Base-by-base conservation (phyloP, 2,329 filamentous ascomycete species). In the Ambrosiella xylebori region DNA sequence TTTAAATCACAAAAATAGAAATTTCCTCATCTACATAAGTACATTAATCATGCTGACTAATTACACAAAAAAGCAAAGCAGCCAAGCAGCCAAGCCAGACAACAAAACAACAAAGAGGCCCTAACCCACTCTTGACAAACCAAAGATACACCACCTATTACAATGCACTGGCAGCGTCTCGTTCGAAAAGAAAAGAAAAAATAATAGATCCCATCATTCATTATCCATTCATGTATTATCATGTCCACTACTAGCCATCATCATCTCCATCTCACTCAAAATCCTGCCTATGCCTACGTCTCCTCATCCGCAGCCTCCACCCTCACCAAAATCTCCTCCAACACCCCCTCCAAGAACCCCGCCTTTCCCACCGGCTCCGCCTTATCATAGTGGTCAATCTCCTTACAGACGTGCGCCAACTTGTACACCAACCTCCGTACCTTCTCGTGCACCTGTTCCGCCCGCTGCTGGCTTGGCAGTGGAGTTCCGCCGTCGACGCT, bases 291-390 rank as follows among this genome's bases (percentile, higher is more conserved):
- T 11, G 19, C 19, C 37, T 56, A 27, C 11, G 81, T 79, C n/a
- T 81, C 79, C 64, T 88, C 86, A 65, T 93, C 87, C 61, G 89
- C 76, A 3, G 90, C 87, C 72, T 97, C 91, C 12, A 97, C 88
- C 58, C 93, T 74, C 40, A 96, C 89, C 19, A 98, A 73, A 27
- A 98, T 85, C 73, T 98, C 93, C 69, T 98, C 45, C 39, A 98
- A 73, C 62, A 97, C 80, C 0, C 90, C 91, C 69, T 98, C 93
- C 7, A 97, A 71, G 64, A 97, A 94, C 0, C 86, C 88, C 50
- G 83, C 91, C 91, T 97, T 96, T 0, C 89, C 88, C 9, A 97
- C 88, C 5, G 89, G 88, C 64, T 88, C 86, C 49, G 83, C 80
- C 68, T 85, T 85, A 70, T 98, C 93, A 70, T 84, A 86, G 62